Percentiles rank a stretch among this genome's conserved stretches.
These are phyloP conservation scores for Rhizopus delemar DNA, from an alignment of 371 early-diverging fungal genomes.

Conservation along the genomic window DNA sequence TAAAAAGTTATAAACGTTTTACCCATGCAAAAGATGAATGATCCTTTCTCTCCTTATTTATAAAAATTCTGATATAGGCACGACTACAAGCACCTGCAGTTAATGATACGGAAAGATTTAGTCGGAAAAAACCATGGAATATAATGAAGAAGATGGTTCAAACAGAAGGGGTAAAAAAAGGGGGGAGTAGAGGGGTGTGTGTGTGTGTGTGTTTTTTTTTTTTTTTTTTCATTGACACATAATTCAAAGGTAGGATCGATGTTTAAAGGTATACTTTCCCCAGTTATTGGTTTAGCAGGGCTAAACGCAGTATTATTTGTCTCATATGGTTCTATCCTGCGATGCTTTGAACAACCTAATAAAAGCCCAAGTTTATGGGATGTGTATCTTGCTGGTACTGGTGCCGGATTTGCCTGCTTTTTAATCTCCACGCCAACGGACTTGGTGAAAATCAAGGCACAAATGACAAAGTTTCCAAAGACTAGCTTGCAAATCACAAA, in stretches of 20 bases:
- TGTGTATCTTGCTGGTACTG: constrained; percentile 66
- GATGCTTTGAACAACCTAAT: constrained; percentile 39
- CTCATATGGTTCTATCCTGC: constrained; percentile 62
- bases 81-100: constrained; percentile 56
- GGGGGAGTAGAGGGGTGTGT: too few species aligned
- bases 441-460: constrained; percentile 67
- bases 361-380: constrained; percentile 46
- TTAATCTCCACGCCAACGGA: constrained; percentile 69
- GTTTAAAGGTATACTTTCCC: constrained; percentile 69
- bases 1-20: constrained; percentile 17
- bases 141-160: constrained; percentile 55
- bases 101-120: constrained; percentile 2
- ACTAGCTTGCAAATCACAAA: constrained; percentile 48
- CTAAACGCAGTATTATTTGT: constrained; percentile 73
- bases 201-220: too few species aligned
- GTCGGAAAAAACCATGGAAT: constrained; percentile 39
- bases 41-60: neutral
- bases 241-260: constrained; percentile 51
- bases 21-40: neutral
- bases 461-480: constrained; percentile 45
- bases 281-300: constrained; percentile 68
- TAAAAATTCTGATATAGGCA: constrained; percentile 38
- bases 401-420: constrained; percentile 68
- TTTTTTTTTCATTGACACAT: neutral
- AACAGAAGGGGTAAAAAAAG: constrained; percentile 57